These are phyloP conservation scores for Sphagnurus paluster DNA, from an alignment of 1,284 basidiomycete genomes.

Conservation along the genomic window DNA sequence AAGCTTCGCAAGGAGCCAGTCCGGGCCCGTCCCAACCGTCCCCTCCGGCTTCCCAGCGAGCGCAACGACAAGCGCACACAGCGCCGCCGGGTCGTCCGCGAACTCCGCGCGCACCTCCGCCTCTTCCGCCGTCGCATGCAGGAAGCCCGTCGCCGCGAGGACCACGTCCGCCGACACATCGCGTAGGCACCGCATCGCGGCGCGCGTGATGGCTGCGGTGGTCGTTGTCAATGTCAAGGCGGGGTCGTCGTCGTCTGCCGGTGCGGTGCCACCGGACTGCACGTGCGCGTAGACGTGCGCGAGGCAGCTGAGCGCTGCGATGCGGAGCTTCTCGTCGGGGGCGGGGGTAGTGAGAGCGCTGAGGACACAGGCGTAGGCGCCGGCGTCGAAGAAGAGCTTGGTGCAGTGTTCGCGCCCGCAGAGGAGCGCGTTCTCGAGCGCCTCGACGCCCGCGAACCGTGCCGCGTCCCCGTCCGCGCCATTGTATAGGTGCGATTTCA, in stretches of 20 bases:
- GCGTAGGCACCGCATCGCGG: not conserved
- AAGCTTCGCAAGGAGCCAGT: slow-evolving; percentile 13
- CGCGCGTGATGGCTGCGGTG: not conserved
- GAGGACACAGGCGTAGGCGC: slow-evolving; percentile 10
- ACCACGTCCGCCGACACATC: not conserved
- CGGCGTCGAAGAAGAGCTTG: slow-evolving; percentile 15
- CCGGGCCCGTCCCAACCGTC: slow-evolving; percentile 6
- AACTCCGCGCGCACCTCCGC: not conserved
- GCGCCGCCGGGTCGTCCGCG: not conserved
- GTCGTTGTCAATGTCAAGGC: not conserved
- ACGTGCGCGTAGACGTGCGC: slow-evolving; percentile 9
- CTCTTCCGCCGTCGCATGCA: not conserved
- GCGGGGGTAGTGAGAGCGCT: slow-evolving; percentile 2
- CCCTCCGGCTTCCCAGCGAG: slow-evolving; percentile 8
- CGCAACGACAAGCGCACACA: slow-evolving; percentile 2
- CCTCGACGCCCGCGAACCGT: not conserved
- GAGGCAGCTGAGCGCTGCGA: slow-evolving; percentile 9
- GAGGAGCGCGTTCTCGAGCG: not conserved
- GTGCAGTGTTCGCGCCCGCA: slow-evolving; percentile 4
- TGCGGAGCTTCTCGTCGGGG: slow-evolving; percentile 6
- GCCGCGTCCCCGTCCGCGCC: not conserved
- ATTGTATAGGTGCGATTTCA: slow-evolving; percentile 2
- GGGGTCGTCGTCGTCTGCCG: not conserved
- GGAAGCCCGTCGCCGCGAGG: not conserved
- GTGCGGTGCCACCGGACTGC: too few species aligned